Evolutionary conservation across 2,329 filamentous ascomycete genomes (phyloP), one percentile per base, ranked within the genome.

Genomic region (Aspergillus quadricinctus): DNA sequence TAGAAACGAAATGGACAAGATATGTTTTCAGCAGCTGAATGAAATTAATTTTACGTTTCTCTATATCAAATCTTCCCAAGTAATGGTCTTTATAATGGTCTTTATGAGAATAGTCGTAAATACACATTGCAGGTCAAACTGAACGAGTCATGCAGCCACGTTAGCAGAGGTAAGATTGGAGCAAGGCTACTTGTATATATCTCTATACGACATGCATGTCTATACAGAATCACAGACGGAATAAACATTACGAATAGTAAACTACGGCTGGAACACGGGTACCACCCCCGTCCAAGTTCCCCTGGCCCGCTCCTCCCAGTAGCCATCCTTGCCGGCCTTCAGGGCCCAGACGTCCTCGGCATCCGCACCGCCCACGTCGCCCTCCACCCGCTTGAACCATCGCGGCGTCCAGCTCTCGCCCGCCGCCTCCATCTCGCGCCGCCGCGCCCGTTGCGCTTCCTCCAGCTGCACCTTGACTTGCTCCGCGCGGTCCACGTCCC

Each of bases 301-400:
- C 61, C 78, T 83, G 2, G 80, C 81, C 58, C 93, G 83, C 75
- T 90, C 88, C 69, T 96, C 92, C 94, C 94, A 99, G 75, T 99
- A 99, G 8, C 90, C 87, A 19, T 95, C 91, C 74, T 88, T 92
- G 21, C 92, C 91, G 2, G 80, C 79, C 77, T 87, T 94, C 61
- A 96, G 73, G 66, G 85, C 83, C 89, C 89, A 74, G 21, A 66
- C 80, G n/a, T 81, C 79, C 48, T 80, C 79, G 49, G 75, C 74
- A 29, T 70, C 66, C 46, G 45, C 72, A 31, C 66, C 62, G 49
- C 35, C 49, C 28, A 29, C 6, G n/a, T 63, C 67, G 40, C 69
- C 77, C 11, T 77, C 77, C 8, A 89, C 85, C 74, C 83, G 87
- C 52, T 86, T 83, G 70, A 99, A 99, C 92, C 93, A 99, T 63